phyloP scores from a whole-genome alignment of 2,329 filamentous ascomycete species.

The Raffaelea albimanens region DNA sequence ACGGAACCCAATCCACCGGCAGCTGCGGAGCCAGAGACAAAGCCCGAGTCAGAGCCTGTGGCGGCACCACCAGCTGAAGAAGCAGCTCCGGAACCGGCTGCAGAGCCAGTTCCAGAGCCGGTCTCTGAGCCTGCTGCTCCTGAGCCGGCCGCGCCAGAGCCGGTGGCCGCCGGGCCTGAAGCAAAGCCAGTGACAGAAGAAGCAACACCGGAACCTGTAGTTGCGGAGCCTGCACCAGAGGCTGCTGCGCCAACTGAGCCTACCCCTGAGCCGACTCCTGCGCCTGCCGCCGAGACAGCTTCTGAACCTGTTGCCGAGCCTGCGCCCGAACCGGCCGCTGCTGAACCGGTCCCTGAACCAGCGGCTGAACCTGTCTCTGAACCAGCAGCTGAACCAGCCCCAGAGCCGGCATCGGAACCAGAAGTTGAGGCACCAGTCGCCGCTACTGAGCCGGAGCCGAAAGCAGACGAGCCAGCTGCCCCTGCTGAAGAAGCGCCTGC shows the following conservation, averaged over 20 bases:
- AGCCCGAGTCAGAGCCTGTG: background rate
- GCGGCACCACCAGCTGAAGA: background rate
- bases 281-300: too few relatives aligned
- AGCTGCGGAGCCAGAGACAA: background rate
- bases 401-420: background rate
- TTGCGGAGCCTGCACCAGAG: background rate
- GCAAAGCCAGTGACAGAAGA: background rate
- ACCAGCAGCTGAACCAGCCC: background rate
- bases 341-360: too few relatives aligned
- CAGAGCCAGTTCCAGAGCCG: too few relatives aligned
- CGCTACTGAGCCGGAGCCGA: background rate
- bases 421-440: background rate
- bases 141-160: too few relatives aligned
- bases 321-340: too few relatives aligned
- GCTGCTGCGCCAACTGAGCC: background rate
- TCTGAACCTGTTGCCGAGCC: too few relatives aligned
- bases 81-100: background rate
- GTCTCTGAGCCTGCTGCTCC: too few relatives aligned
- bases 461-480: too few relatives aligned
- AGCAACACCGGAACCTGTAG: background rate
- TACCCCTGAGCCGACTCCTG: too few relatives aligned
- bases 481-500: too few relatives aligned
- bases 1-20: too few relatives aligned
- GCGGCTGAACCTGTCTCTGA: background rate
- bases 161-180: background rate